phyloP scores from a whole-genome alignment of 805 yeast genomes.

The Wickerhamiella occidentalis region DNA sequence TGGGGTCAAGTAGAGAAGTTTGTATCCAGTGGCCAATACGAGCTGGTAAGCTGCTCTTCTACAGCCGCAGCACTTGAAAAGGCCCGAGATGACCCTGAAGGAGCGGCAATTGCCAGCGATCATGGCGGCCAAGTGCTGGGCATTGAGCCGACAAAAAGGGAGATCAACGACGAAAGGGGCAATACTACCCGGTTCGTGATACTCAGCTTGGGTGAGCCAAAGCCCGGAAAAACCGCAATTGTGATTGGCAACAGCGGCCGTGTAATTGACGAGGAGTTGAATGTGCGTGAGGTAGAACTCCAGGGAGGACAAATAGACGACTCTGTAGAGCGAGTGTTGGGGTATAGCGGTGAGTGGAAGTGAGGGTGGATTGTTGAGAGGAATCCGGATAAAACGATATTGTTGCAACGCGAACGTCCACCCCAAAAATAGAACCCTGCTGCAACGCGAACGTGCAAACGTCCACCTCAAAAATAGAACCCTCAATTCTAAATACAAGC shows the following conservation, averaged over 20 bases:
- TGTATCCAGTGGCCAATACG: constrained; percentile 29
- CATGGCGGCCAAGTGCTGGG: constrained; percentile 55
- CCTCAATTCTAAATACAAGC: too few species aligned
- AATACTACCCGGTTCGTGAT: constrained; percentile 83
- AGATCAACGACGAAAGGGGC: constrained; percentile 58
- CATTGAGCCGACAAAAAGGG: constrained; percentile 41
- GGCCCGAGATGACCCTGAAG: constrained; percentile 34
- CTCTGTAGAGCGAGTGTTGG: not conserved
- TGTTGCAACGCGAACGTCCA: too few species aligned
- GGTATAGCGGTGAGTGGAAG: not conserved
- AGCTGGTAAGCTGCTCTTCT: constrained; percentile 55
- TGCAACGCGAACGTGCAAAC: too few species aligned
- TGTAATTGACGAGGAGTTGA: not conserved
- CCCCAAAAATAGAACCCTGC: too few species aligned
- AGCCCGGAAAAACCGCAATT: not conserved
- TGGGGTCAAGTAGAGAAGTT: constrained; percentile 84
- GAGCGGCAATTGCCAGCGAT: constrained; percentile 63
- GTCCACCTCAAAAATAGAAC: too few species aligned
- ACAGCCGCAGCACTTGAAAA: constrained; percentile 77
- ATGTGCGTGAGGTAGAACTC: not conserved
- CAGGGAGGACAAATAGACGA: not conserved
- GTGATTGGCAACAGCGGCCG: not conserved
- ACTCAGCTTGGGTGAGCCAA: constrained; percentile 24
- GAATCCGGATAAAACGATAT: too few species aligned
- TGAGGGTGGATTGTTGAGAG: too few species aligned